Evolutionary conservation across 371 early-diverging fungal genomes (phyloP), one percentile per base, ranked within the genome.

Genomic region (Catenaria anguillulae): DNA sequence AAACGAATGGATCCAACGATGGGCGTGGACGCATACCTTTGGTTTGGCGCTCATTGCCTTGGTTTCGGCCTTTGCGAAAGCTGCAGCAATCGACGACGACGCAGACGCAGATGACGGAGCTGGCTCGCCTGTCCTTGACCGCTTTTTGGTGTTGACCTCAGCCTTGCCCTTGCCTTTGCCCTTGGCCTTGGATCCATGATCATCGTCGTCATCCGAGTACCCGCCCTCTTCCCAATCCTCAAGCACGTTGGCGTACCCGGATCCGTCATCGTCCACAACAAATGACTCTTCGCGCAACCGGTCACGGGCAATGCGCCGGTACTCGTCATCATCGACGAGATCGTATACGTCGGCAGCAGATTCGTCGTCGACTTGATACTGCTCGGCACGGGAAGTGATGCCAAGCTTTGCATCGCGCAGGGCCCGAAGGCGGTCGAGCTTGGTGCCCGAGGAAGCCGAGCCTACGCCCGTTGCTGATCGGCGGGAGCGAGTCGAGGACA

Each of bases 261-360:
- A 48, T 0, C 77, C 79, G 58, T 79, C 77, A 63, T 81, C 82
- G 67, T 81, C 78, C 23, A 76, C 74, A 24, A 82, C 74, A 65
- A 81, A 79, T 56, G 75, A 71, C 40, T 77, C 76, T 3, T 42
- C 67, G 35, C 73, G 67, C 24, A 72, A 31, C 37, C 62, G 42
- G 21, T 62, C 60, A n/a, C 62, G 55, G 50, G 50, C 56, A 23
- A 68, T 55, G 12, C 50, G 55, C 15, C 48, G 48, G 60, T 69
- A 78, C 52, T 80, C 78, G 10, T 68, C 68, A 40, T 78, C 77
- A 52, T 33, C 52, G 24, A 72, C 67, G 33, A 70, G 62, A 33
- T 75, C 72, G 55, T 73, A 72, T 2, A 75, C 40, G 35, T 24
- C 46, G 5, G 33, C 56, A 15, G 26, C 31, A 8, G 26, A 26